phyloP scores from a whole-genome alignment of 73 alveolate genomes.

The Paramecium octaurelia region DNA sequence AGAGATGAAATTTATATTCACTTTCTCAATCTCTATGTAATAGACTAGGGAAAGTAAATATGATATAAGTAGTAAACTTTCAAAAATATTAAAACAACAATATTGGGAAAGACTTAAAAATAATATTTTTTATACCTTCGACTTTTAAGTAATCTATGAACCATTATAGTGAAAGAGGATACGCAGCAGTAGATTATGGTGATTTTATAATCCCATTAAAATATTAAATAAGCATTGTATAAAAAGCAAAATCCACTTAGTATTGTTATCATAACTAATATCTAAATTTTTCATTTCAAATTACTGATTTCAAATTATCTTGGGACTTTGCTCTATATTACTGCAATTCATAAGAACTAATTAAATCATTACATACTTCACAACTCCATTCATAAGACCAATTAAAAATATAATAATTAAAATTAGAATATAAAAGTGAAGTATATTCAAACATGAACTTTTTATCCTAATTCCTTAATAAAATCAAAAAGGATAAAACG shows the following conservation, averaged over 20 bases:
- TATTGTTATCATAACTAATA: not conserved
- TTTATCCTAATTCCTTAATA: not conserved
- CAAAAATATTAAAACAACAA: constrained; percentile 22
- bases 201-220: constrained; percentile 21
- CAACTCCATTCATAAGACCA: not conserved
- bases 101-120: not conserved
- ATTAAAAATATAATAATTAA: not conserved
- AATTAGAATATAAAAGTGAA: not conserved
- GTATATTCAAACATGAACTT: not conserved
- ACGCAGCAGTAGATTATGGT: not conserved
- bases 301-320: constrained; percentile 4
- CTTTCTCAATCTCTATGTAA: not conserved
- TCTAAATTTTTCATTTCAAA: not conserved
- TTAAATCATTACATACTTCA: not conserved
- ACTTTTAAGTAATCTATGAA: not conserved
- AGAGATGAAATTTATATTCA: constrained; percentile 16
- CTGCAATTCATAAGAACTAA: not conserved
- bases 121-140: not conserved
- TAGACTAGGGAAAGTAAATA: not conserved
- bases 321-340: not conserved
- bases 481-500: not conserved
- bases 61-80: not conserved
- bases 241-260: not conserved
- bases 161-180: not conserved
- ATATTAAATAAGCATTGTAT: not conserved